Evolutionary conservation across 345 rosid genomes (phyloP).

Genomic region (Abelmoschus esculentus): DNA sequence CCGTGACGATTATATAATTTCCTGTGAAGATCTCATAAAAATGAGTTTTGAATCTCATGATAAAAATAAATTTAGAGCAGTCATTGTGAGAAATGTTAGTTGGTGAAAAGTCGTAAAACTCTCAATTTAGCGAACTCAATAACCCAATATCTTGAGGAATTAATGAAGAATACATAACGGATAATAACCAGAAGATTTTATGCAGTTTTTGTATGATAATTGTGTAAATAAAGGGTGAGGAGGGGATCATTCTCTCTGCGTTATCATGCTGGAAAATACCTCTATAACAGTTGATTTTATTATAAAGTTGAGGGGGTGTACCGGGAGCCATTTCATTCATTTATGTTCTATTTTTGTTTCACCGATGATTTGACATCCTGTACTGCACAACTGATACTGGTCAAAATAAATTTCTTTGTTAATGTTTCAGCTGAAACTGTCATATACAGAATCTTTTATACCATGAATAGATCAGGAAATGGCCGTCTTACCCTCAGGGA

Average conservation of each 20-base stretch:
- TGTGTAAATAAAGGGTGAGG: not conserved
- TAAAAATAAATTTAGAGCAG: not conserved
- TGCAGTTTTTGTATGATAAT: not conserved
- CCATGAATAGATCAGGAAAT: too few relatives aligned
- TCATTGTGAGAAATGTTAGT: not conserved
- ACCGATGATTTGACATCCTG: not conserved
- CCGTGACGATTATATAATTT: not conserved
- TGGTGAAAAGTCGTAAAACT: not conserved
- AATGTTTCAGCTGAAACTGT: too few relatives aligned
- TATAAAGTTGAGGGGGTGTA: not conserved
- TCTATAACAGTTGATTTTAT: not conserved
- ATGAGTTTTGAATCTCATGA: not conserved
- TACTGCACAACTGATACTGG: too few relatives aligned
- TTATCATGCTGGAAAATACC: not conserved
- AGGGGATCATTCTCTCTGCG: not conserved
- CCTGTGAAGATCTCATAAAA: not conserved
- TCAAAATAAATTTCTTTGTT: too few relatives aligned
- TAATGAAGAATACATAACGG: not conserved
- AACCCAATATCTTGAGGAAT: not conserved
- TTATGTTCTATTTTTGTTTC: constrained; percentile 4
- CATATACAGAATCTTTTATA: too few relatives aligned
- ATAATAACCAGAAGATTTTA: not conserved
- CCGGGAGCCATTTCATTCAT: not conserved
- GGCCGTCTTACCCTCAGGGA: too few relatives aligned
- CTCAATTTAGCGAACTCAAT: not conserved